These are phyloP conservation scores for Fusarium drepaniforme DNA, from an alignment of 2,329 filamentous ascomycete species.

Conservation along the genomic window DNA sequence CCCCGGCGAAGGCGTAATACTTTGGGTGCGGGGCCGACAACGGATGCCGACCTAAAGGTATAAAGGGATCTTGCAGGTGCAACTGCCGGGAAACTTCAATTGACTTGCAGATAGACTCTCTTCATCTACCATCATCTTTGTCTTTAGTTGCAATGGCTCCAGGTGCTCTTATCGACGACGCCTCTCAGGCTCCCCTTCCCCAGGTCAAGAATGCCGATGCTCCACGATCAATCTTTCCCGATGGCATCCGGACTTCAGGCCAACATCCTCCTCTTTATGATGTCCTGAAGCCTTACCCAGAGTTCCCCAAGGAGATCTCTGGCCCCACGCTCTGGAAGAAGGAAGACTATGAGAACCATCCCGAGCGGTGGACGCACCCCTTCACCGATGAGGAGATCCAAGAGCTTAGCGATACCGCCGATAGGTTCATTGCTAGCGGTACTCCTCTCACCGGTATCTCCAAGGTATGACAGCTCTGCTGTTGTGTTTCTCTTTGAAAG, in stretches of 20 bases:
- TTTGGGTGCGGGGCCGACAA: constrained; percentile 35
- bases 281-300: constrained; percentile 72
- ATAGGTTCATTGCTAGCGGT: constrained; percentile 74
- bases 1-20: constrained; percentile 39
- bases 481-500: no score
- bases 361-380: constrained; percentile 79
- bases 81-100: background rate
- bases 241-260: constrained; percentile 69
- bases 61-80: constrained; percentile 21
- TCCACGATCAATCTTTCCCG: constrained; percentile 54
- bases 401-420: constrained; percentile 75
- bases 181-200: constrained; percentile 25
- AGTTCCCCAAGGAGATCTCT: constrained; percentile 78
- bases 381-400: constrained; percentile 75
- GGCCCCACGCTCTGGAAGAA: constrained; percentile 81
- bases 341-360: constrained; percentile 72
- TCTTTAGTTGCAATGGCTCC: constrained; percentile 36
- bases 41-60: constrained; percentile 24
- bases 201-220: constrained; percentile 42
- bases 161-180: constrained; percentile 41
- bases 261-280: constrained; percentile 79
- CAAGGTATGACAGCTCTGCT: constrained; percentile 34
- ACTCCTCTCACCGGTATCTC: constrained; percentile 78
- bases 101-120: background rate
- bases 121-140: constrained; percentile 11